A percentile compares a stretch with the other conserved stretches of the same genome.
phyloP scores from a whole-genome alignment of 169 alveolate genomes.

The Hepatocystis sp. region DNA sequence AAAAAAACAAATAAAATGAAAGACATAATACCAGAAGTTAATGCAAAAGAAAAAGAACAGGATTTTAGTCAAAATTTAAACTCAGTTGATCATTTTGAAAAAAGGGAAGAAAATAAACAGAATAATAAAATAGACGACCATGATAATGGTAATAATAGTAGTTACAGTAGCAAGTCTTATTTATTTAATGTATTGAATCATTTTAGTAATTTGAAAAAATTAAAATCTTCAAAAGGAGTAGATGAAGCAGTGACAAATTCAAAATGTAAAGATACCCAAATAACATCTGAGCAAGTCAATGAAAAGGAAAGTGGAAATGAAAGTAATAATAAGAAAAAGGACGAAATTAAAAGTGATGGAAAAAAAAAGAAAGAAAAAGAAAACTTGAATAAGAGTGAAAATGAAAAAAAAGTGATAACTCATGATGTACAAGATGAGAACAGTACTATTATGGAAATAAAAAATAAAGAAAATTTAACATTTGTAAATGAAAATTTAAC shows the following conservation, averaged over 20 bases:
- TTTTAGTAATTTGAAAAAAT: slow-evolving; percentile 38
- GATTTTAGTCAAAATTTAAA: too few species aligned
- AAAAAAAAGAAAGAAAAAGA: not conserved
- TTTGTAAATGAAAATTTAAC: not conserved
- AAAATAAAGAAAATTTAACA: too few species aligned
- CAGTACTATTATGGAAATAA: too few species aligned
- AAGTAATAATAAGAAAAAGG: not conserved
- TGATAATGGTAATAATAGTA: not conserved
- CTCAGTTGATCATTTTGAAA: too few species aligned
- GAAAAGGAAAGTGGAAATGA: too few species aligned
- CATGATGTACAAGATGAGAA: not conserved
- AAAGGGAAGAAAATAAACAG: slow-evolving; percentile 6
- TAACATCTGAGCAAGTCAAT: too few species aligned
- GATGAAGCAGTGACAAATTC: too few species aligned
- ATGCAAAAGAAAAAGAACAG: slow-evolving; percentile 11
- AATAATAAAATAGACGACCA: not conserved
- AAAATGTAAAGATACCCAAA: too few species aligned
- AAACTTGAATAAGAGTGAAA: not conserved
- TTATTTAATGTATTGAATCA: slow-evolving; percentile 42
- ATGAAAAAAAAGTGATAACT: not conserved
- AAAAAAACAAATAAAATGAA: slow-evolving; percentile 28
- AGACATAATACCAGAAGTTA: slow-evolving; percentile 1
- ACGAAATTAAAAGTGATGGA: not conserved
- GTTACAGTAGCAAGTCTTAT: slow-evolving; percentile 15
- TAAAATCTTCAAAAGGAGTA: slow-evolving; percentile 3